Conservation (phyloP, 176 grass and related monocot genomes). For the Oryza glaberrima region DNA sequence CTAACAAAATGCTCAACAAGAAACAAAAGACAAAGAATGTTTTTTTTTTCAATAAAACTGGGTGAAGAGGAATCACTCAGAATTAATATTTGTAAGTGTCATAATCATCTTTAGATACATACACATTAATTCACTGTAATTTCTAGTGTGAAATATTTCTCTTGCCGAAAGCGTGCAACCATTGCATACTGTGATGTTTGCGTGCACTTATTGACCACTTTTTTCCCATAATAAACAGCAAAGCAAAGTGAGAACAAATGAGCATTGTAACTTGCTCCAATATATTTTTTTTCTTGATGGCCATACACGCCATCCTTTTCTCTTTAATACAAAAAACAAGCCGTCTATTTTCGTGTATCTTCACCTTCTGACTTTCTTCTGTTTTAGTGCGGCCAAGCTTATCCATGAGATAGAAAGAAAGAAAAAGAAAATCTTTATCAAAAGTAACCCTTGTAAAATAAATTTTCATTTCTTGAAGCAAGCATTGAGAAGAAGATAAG, state of each 20-base stretch:
- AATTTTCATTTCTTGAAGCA: conserved; percentile 7
- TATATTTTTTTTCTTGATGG: conserved; percentile 5
- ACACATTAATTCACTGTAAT: not conserved
- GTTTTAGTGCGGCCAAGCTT: conserved; percentile 46
- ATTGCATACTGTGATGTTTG: conserved; percentile 26
- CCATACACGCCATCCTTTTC: conserved; percentile 4
- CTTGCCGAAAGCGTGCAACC: conserved; percentile 34
- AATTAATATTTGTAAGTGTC: not conserved
- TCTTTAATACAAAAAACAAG: not conserved
- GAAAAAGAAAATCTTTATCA: conserved; percentile 27
- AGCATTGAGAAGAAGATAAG: conserved; percentile 25
- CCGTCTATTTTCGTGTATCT: conserved; percentile 36
- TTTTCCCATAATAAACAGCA: not conserved
- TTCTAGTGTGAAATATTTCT: not conserved
- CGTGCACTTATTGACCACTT: conserved; percentile 33
- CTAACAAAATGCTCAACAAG: not conserved
- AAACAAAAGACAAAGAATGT: not conserved
- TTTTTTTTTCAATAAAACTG: not conserved
- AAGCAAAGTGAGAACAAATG: conserved; percentile 14
- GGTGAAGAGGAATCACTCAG: not conserved
- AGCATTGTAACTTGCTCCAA: not conserved
- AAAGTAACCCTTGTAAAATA: conserved; percentile 37
- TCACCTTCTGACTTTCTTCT: not conserved
- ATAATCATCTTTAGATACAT: not conserved
- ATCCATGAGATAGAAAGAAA: conserved; percentile 21